phyloP scores from a whole-genome alignment of 2,329 filamentous ascomycete species.

The Nannizziopsis arthrosporioides region DNA sequence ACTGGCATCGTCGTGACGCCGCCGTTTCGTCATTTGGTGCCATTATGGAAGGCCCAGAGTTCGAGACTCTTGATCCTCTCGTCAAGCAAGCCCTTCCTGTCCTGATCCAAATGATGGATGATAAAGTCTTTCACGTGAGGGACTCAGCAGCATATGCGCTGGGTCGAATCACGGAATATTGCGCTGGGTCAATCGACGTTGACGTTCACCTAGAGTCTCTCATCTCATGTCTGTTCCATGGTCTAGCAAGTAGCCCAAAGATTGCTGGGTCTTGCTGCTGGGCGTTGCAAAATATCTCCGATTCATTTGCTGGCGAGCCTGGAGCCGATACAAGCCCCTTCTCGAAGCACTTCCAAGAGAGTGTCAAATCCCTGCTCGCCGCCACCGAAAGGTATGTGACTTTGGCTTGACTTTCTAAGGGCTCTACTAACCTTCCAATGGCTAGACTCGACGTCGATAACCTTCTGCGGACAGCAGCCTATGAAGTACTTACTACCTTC shows the following conservation, averaged over 20 bases:
- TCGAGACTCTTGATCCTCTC: slow-evolving; percentile 80
- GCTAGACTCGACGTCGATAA: slow-evolving; percentile 61
- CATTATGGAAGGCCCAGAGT: slow-evolving; percentile 96
- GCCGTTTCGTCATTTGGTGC: slow-evolving; percentile 94
- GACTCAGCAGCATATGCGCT: slow-evolving; percentile 94
- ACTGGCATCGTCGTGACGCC: slow-evolving; percentile 92
- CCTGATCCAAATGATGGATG: slow-evolving; percentile 84
- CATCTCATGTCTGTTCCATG: slow-evolving; percentile 79
- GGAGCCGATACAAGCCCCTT: slow-evolving; percentile 70
- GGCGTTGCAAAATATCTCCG: slow-evolving; percentile 96
- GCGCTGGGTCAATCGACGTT: slow-evolving; percentile 82
- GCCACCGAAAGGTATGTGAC: slow-evolving; percentile 59
- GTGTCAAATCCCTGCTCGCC: slow-evolving; percentile 69
- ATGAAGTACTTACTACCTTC: slow-evolving; percentile 92
- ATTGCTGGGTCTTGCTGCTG: slow-evolving; percentile 98
- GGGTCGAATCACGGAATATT: slow-evolving; percentile 88
- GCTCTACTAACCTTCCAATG: slow-evolving; percentile 15
- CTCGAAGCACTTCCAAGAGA: slow-evolving; percentile 85
- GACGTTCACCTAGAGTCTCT: slow-evolving; percentile 69
- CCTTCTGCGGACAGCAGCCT: slow-evolving; percentile 83
- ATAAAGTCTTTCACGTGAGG: slow-evolving; percentile 76
- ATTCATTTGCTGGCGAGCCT: slow-evolving; percentile 81
- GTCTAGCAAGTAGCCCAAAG: slow-evolving; percentile 80
- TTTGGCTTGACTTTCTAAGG: not conserved
- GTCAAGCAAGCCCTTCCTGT: slow-evolving; percentile 92